Evolutionary conservation across 2,329 filamentous ascomycete genomes (phyloP).

Genomic region (Zymoseptoria pseudotritici): DNA sequence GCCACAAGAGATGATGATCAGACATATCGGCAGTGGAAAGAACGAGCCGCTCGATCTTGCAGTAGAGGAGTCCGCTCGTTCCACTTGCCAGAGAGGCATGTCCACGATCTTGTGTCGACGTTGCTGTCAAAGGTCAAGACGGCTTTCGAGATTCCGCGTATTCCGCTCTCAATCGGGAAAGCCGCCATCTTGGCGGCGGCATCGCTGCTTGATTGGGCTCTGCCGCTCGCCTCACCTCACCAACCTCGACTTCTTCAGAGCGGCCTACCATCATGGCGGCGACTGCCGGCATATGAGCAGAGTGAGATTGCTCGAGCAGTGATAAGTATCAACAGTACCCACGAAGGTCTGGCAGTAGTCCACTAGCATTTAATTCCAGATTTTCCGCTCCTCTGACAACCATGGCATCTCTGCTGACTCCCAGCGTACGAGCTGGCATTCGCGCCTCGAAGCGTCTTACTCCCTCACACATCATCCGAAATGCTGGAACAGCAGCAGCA

Average conservation of each 20-base stretch:
- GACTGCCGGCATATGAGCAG: neutral
- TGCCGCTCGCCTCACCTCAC: neutral
- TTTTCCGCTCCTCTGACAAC: neutral
- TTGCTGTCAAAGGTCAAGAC: neutral
- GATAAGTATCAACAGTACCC: neutral
- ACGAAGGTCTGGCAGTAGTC: neutral
- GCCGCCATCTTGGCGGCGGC: neutral
- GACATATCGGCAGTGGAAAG: neutral
- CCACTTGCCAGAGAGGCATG: neutral
- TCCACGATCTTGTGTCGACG: neutral
- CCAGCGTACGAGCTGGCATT: slow-evolving; percentile 6
- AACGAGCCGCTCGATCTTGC: neutral
- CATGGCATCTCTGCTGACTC: slow-evolving; percentile 7
- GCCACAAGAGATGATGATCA: neutral
- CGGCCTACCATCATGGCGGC: neutral
- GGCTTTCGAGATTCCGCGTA: neutral
- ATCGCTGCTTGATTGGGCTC: neutral
- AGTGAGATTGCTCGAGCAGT: neutral
- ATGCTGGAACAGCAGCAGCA: slow-evolving; percentile 17
- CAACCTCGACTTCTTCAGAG: neutral
- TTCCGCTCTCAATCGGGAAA: neutral
- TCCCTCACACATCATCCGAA: slow-evolving; percentile 5
- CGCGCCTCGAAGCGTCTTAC: neutral
- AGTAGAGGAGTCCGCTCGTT: neutral
- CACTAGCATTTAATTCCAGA: neutral